Evolutionary conservation across 192 early-diverging fungal genomes (phyloP), one percentile per base, ranked within the genome.

Genomic region (Chytriomyces sp.): DNA sequence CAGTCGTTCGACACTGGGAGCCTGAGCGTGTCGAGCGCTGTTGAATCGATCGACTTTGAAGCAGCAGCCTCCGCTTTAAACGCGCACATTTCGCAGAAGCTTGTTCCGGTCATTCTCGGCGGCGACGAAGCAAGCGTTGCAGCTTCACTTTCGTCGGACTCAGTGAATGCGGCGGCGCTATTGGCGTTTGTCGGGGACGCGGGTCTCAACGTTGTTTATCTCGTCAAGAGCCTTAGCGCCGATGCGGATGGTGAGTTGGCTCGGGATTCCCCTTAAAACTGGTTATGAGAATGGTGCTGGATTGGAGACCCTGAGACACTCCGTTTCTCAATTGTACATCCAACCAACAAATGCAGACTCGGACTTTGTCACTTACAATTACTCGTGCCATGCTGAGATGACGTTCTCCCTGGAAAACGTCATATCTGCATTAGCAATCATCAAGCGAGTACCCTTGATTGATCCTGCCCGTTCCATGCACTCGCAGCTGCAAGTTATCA

Each of bases 401-500:
- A 74, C 44, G 19, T 82, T 75, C 63, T 44, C 33, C 10, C 60
- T 62, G 39, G 56, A 54, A 12, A 41, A 39, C 4, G 66, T 37
- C 14, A 56, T 68, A 25, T 62, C 78, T 3, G 70, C 78, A 6
- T 59, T 82, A 1, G 78, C 72, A 6, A 25, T 84, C 10, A 81
- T 84, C 61, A 84, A 84, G 67, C 39, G 79, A 8, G 52, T 49
- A 14, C 57, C 80, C 8, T 25, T 59, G 19, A 79, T 98, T 34
- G 93, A 96, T 72, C 78, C 88, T 2, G 64, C 85, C 5, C 84
- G 89, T 6, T 84, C 92, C 17, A 56, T 98, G 55, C 86, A 92
- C 37, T 72, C 77, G 32, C 96, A 98, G 80, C 80, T 96, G 66
- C 94, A 96, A 77, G 83, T 95, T 41, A 93, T 96, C 80, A 93